Base-by-base conservation (phyloP, 139 green algal species). In the Coccomyxa sp. region DNA sequence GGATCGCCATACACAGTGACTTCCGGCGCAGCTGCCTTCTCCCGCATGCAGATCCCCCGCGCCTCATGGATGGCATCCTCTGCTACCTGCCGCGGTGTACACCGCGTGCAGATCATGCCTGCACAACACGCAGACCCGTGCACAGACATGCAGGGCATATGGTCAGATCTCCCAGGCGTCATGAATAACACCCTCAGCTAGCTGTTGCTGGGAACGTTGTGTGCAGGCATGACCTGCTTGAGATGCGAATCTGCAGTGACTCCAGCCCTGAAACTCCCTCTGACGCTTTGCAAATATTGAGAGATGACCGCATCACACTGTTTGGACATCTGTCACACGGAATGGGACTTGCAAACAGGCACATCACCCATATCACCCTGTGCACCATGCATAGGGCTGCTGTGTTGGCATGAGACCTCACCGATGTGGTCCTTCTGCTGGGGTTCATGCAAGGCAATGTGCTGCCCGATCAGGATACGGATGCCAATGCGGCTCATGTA, bases 401-500 rank as follows among this genome's bases (percentile, higher is more conserved):
- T n/a, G n/a, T n/a, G n/a, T n/a, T n/a, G 70, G 38, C 36, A 1
- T 7, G n/a, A 41, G 8, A 54, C n/a, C 64, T 68, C 36, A 84
- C 81, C 78, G 31, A 82, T 82, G 81, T 96, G 87, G 50, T 93
- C 83, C 0, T 88, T 68, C 82, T 88, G 89, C n/a, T 88, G 79
- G 16, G 91, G 88, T 78, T 97, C 90, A 79, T 98, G 94, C 74
- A 99, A 82, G 16, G 93, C 91, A 64, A 98, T 95, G 85, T 98
- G 95, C 86, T 99, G 95, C 29, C 91, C 93, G 55, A 99, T 99
- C 14, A 99, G 90, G 82, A 99, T 98, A 74, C 96, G 95, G 72
- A 99, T 98, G 74, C 96, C 96, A 54, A 99, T 99, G 55, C 96
- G 92, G 40, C 85, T 95, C 74, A 99, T 90, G 89, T 99, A 99